phyloP scores from a whole-genome alignment of 495 filamentous ascomycete genomes.

The Daldinia childiae region DNA sequence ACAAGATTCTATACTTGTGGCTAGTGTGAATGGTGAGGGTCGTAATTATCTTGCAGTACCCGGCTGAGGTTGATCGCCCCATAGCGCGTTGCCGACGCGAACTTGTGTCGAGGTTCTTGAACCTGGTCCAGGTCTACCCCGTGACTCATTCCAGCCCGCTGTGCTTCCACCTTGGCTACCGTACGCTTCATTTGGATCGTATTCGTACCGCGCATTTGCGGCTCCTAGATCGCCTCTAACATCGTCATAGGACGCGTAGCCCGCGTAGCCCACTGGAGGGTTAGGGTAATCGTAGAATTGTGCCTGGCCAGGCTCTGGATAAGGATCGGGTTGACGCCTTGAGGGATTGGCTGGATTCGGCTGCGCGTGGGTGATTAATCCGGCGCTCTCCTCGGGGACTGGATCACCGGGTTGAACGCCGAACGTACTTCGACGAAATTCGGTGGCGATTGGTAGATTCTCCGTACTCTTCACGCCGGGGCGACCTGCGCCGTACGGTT shows the following conservation, averaged over 20 bases:
- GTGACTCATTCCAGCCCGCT: slow-evolving; percentile 30
- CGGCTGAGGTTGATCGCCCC: slow-evolving; percentile 36
- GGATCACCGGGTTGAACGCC: slow-evolving; percentile 32
- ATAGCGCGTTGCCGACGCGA: slow-evolving; percentile 41
- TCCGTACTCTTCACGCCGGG: slow-evolving; percentile 47
- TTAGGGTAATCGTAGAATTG: slow-evolving; percentile 43
- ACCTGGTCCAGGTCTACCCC: slow-evolving; percentile 10
- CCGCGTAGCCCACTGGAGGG: slow-evolving; percentile 4
- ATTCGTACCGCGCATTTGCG: slow-evolving; percentile 34
- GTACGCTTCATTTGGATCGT: slow-evolving; percentile 25
- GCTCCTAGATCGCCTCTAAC: slow-evolving; percentile 44
- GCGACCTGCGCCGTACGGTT: slow-evolving; percentile 32
- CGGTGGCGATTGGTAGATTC: slow-evolving; percentile 53
- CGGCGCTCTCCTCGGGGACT: slow-evolving; percentile 55
- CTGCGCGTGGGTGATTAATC: slow-evolving; percentile 59
- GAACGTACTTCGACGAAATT: slow-evolving; percentile 56
- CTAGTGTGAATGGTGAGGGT: neutral
- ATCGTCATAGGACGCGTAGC: slow-evolving; percentile 38
- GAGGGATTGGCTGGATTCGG: slow-evolving; percentile 50
- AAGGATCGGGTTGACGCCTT: slow-evolving; percentile 28
- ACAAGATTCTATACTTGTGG: slow-evolving; percentile 3
- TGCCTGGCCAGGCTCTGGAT: slow-evolving; percentile 33
- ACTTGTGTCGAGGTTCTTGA: slow-evolving; percentile 38
- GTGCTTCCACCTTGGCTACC: slow-evolving; percentile 28
- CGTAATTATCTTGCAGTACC: slow-evolving; percentile 14